Evolutionary conservation across 371 early-diverging fungal species (phyloP), one percentile per base, ranked within the genome.

Genomic region (Nematocida sp.): DNA sequence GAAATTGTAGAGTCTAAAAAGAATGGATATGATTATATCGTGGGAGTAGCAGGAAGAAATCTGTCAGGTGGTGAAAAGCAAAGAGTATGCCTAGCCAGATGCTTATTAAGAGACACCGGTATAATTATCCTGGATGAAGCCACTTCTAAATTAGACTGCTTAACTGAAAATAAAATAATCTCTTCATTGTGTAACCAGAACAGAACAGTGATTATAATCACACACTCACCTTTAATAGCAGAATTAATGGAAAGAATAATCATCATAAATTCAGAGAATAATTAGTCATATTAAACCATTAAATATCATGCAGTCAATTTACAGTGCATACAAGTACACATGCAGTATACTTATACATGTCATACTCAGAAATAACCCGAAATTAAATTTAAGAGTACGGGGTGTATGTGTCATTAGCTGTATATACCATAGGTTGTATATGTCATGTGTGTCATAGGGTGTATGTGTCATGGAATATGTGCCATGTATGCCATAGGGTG

Each of bases 71-170:
- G 94, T 66, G 94, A 94, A 86, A 94, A 93, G 85, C 96, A 96
- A 88, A 89, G 94, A 23, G 90, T 95, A 39, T 90, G 90, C 0
- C 76, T 93, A 84, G 92, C 60, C 7, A 90, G 95, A 57, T 92
- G 94, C 15, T 86, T 95, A 82, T 90, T 95, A 83, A 90, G 91
- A 70, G 90, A 93, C 73, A 89, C 93, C 5, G 89, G 90, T 3
- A 90, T 95, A 5, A 85, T 95, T 57, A 85, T 96, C 23, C 86
- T 96, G 45, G 98, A 97, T 83, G 98, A 98, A 84, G 94, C 97
- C 0, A 96, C 98, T 0, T 91, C 92, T 1, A 94, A 95, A 0
- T 83, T 95, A 57, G 95, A 95, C 85, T 90, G 91, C 25, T 88
- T 90, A 75, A 91, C 91, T 4, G 94, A 95, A 84, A 88, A 90